Evolutionary conservation across 1,139 yeast genomes (phyloP).

Genomic region (Taphrina sp.): DNA sequence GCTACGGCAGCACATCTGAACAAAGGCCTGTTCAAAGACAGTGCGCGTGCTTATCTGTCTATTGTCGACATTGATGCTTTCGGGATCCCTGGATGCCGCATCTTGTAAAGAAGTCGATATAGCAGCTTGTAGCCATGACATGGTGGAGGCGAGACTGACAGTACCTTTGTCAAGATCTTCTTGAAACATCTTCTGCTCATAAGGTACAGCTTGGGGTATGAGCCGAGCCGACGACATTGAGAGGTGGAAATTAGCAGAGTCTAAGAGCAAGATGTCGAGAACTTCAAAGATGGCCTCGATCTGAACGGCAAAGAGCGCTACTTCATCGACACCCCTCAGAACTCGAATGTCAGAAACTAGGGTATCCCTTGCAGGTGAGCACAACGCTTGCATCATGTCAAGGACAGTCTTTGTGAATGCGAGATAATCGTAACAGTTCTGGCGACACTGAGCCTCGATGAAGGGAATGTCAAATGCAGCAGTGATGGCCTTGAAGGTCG

Average conservation of each 20-base stretch:
- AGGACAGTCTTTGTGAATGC: constrained; percentile 17
- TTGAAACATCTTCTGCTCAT: constrained; percentile 28
- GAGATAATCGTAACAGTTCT: constrained; percentile 18
- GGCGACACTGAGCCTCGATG: constrained; percentile 23
- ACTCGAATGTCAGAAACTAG: constrained; percentile 14
- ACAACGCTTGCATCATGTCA: constrained; percentile 28
- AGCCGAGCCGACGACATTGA: constrained; percentile 9
- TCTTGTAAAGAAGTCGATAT: background rate
- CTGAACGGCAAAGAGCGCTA: constrained; percentile 14
- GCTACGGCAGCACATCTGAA: background rate
- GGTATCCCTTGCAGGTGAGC: constrained; percentile 34
- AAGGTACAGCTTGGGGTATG: constrained; percentile 29
- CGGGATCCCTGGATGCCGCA: background rate
- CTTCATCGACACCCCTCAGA: constrained; percentile 5
- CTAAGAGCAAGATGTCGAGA: constrained; percentile 30
- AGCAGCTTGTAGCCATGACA: background rate
- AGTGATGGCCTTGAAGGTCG: constrained; percentile 24
- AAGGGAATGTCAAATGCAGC: constrained; percentile 25
- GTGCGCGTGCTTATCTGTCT: background rate
- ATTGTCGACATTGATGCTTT: background rate
- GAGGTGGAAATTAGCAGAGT: constrained; percentile 32
- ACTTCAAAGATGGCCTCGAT: constrained; percentile 24
- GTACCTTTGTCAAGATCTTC: constrained; percentile 39
- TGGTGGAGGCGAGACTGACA: background rate
- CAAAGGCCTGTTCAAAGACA: constrained; percentile 2